phyloP scores from a whole-genome alignment of 139 green algal genomes.

The Deuterostichococcus epilithicus region DNA sequence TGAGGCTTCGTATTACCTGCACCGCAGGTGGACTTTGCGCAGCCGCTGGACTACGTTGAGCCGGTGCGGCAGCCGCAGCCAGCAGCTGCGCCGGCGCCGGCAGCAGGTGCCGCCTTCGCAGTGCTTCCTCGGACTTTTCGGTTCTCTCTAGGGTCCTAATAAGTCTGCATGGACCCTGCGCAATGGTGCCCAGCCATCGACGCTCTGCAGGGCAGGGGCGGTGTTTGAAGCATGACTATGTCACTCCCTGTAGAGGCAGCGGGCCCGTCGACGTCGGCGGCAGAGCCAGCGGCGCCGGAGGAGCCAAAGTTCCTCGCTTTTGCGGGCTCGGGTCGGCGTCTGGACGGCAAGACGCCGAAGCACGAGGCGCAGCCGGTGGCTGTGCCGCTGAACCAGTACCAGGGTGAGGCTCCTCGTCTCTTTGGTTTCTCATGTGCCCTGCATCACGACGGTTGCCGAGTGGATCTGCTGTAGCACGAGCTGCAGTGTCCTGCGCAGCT shows the following conservation, averaged over 20 bases:
- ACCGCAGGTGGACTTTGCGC: constrained; percentile 88
- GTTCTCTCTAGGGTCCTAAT: no score
- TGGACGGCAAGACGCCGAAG: constrained; percentile 74
- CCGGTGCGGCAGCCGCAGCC: constrained; percentile 39
- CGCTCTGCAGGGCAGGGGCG: no score
- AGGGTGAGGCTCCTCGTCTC: neutral
- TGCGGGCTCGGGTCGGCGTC: constrained; percentile 56
- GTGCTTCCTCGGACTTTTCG: no score
- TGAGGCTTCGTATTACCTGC: neutral
- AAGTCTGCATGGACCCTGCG: no score
- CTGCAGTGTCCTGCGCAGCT: neutral
- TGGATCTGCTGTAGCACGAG: neutral
- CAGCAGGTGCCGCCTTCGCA: constrained; percentile 13
- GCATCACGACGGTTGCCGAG: neutral
- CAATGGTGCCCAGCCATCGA: no score
- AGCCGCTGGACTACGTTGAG: constrained; percentile 95
- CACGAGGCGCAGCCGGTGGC: neutral
- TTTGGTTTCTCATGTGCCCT: neutral
- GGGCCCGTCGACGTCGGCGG: constrained; percentile 8
- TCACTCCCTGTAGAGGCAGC: constrained; percentile 10
- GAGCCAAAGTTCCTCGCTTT: constrained; percentile 76
- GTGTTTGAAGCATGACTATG: no score
- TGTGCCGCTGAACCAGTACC: neutral
- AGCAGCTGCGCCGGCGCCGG: constrained; percentile 1
- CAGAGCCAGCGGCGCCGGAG: constrained; percentile 28